These are phyloP conservation scores for Geopyxis carbonaria DNA, from an alignment of 495 filamentous ascomycete genomes.

Conservation along the genomic window DNA sequence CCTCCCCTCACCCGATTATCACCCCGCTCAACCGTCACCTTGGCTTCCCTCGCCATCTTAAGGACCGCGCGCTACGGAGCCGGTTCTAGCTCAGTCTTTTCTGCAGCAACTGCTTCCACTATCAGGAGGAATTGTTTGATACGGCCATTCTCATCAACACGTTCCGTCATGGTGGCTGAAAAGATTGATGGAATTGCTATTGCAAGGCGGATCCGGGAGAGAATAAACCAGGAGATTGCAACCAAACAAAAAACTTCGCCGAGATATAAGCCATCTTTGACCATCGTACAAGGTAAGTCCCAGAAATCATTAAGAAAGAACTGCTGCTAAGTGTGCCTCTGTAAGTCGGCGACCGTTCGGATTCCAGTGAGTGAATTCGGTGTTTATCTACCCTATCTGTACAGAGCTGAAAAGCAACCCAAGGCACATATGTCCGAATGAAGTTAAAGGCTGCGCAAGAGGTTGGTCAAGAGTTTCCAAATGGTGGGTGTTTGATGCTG, in stretches of 20 bases:
- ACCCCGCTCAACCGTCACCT: slow-evolving; percentile 15
- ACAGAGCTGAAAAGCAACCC: slow-evolving; percentile 7
- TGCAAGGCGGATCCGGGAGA: slow-evolving; percentile 72
- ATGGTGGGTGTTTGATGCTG: slow-evolving; percentile 14
- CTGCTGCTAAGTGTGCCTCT: slow-evolving; percentile 10
- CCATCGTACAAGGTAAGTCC: slow-evolving; percentile 82
- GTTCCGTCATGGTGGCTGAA: slow-evolving; percentile 62
- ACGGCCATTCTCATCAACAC: slow-evolving; percentile 33
- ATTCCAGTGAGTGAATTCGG: slow-evolving; percentile 66
- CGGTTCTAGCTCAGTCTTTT: slow-evolving; percentile 9
- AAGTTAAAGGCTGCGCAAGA: slow-evolving; percentile 94
- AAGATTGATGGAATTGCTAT: slow-evolving; percentile 94
- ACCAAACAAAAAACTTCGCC: slow-evolving; percentile 65
- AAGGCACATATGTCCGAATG: slow-evolving; percentile 98
- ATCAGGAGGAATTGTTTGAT: background rate
- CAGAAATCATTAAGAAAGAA: too few species aligned
- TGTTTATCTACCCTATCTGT: too few species aligned
- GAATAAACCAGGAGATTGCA: slow-evolving; percentile 59
- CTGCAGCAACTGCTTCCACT: background rate
- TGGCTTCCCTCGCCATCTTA: slow-evolving; percentile 21
- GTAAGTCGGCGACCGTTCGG: slow-evolving; percentile 71
- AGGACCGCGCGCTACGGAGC: slow-evolving; percentile 16
- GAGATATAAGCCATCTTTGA: slow-evolving; percentile 69
- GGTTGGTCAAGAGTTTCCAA: slow-evolving; percentile 30
- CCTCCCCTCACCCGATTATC: slow-evolving; percentile 2